Percentiles rank a stretch among this genome's conserved stretches.
Conservation (phyloP, 352 stramenopile species). For the Peronospora belbahrii region DNA sequence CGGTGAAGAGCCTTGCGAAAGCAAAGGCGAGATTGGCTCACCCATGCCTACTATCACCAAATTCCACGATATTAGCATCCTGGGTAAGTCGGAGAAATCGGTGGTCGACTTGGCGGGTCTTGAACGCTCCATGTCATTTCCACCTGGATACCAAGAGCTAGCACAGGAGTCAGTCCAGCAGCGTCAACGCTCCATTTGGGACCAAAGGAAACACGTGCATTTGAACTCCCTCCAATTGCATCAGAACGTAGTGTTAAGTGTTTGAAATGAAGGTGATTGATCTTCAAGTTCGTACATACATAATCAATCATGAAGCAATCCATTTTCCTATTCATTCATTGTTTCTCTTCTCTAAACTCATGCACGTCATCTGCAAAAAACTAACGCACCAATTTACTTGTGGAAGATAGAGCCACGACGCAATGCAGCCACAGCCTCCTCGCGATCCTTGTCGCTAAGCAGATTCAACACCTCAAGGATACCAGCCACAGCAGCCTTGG, state of each 20-base stretch:
- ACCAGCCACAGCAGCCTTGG: conserved; percentile 75
- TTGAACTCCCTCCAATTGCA: neutral
- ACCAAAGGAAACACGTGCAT: conserved; percentile 1
- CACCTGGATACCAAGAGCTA: conserved; percentile 62
- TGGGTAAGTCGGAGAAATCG: conserved; percentile 68
- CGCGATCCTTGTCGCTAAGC: conserved; percentile 77
- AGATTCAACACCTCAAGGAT: conserved; percentile 81
- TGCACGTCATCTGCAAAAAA: conserved; percentile 21
- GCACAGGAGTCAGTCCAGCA: conserved; percentile 25
- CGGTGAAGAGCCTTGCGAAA: conserved; percentile 19
- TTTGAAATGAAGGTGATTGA: neutral
- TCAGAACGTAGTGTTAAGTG: too few species aligned
- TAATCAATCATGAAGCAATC: conserved; percentile 20
- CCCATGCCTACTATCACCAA: conserved; percentile 61
- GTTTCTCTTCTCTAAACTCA: conserved; percentile 20
- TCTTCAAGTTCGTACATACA: neutral
- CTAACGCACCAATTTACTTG: conserved; percentile 34
- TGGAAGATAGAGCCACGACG: conserved; percentile 84
- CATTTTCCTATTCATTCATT: conserved; percentile 18
- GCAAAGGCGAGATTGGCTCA: conserved; percentile 18
- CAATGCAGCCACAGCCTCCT: conserved; percentile 70
- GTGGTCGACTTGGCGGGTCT: conserved; percentile 52
- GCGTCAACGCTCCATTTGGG: conserved; percentile 22
- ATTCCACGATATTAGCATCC: conserved; percentile 72
- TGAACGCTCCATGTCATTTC: conserved; percentile 73